phyloP scores from a whole-genome alignment of 305 asterid species.

The Ajuga reptans region DNA sequence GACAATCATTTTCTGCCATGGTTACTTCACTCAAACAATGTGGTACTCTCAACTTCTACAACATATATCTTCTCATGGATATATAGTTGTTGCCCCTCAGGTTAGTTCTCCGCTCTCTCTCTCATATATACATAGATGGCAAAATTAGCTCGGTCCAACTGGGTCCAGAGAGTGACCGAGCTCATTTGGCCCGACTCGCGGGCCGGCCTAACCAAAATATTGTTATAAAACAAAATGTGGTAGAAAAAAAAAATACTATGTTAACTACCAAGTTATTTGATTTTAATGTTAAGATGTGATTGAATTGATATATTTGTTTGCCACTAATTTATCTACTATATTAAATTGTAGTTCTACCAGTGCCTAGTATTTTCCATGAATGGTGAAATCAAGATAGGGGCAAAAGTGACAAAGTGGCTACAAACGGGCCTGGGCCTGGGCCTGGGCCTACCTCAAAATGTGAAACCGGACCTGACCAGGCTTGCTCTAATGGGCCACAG shows the following conservation, averaged over 20 bases:
- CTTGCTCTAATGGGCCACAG: conserved; percentile 61
- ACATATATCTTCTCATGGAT: conserved; percentile 62
- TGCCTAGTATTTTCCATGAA: conserved; percentile 32
- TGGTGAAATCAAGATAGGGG: conserved; percentile 36
- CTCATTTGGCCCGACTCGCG: too few species aligned
- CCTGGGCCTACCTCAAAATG: conserved; percentile 30
- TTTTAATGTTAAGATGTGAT: too few species aligned
- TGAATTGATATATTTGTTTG: too few species aligned
- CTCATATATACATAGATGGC: background rate
- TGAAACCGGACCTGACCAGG: conserved; percentile 37
- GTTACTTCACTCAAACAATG: conserved; percentile 32
- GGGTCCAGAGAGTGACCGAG: too few species aligned
- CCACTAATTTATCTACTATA: too few species aligned
- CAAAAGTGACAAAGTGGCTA: conserved; percentile 49
- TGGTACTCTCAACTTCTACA: conserved; percentile 45
- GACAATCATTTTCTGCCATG: conserved; percentile 46
- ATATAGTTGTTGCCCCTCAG: conserved; percentile 56
- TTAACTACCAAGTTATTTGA: too few species aligned
- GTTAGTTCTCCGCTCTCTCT: conserved; percentile 5
- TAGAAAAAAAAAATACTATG: too few species aligned
- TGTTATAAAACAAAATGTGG: too few species aligned
- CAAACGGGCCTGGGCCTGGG: conserved; percentile 24
- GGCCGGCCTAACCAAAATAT: too few species aligned
- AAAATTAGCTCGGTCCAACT: too few species aligned
- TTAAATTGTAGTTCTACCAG: conserved; percentile 25